Conservation (phyloP, 2,329 filamentous ascomycete species). For the Ophiocordyceps unilateralis region DNA sequence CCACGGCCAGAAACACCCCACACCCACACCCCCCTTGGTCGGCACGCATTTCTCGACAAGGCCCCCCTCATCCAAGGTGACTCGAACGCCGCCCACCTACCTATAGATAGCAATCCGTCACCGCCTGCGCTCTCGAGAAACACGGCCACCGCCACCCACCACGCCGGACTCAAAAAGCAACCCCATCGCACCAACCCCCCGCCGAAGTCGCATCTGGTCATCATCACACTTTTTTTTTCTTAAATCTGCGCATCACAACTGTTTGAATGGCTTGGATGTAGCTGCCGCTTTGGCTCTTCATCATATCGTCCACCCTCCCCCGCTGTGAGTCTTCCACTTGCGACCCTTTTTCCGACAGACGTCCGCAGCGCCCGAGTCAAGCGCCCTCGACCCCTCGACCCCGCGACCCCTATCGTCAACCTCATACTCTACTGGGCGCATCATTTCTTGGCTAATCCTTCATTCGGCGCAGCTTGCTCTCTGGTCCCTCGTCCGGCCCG, state of each 20-base stretch:
- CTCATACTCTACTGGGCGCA: not conserved
- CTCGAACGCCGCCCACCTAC: not conserved
- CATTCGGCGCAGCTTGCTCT: not conserved
- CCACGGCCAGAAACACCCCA: not conserved
- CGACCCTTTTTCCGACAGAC: not conserved
- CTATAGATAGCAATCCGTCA: not conserved
- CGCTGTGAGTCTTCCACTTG: not conserved
- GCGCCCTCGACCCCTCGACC: not conserved
- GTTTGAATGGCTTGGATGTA: slow-evolving; percentile 9
- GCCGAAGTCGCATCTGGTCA: slow-evolving; percentile 1
- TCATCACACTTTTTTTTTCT: not conserved
- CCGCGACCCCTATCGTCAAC: not conserved
- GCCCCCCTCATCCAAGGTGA: not conserved
- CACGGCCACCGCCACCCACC: not conserved
- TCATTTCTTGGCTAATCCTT: not conserved
- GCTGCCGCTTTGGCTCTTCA: slow-evolving; percentile 1
- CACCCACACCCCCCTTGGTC: not conserved
- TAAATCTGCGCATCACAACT: not conserved
- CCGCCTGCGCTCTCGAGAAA: not conserved
- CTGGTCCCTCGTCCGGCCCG: not conserved
- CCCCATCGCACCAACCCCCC: not conserved
- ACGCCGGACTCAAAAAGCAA: not conserved
- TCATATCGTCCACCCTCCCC: not conserved
- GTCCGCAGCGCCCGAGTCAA: not conserved
- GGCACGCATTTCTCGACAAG: not conserved